Conservation (phyloP, 306 rosid genomes). For the Mucuna pruriens region DNA sequence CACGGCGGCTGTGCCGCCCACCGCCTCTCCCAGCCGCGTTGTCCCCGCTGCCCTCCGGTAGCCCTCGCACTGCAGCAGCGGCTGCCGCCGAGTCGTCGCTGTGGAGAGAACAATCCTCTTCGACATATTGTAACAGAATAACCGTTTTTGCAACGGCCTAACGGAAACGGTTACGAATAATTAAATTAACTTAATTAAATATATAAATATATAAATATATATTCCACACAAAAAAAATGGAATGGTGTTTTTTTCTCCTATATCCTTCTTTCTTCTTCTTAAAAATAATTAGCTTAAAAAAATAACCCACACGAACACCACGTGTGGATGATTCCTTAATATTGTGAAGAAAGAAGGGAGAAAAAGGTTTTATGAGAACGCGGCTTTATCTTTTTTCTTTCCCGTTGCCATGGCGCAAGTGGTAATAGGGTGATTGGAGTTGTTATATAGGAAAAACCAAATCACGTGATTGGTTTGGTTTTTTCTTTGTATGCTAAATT, state of each 20-base stretch:
- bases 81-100: constrained; percentile 36
- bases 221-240: not conserved
- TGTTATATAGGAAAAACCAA: not conserved
- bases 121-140: not conserved
- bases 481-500: not conserved
- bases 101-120: not conserved
- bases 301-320: not conserved
- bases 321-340: not conserved
- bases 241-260: not conserved
- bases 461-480: not conserved
- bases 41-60: constrained; percentile 5
- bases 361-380: not conserved
- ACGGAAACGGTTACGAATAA: not conserved
- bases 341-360: not conserved
- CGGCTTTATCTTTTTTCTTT: not conserved
- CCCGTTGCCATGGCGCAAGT: not conserved
- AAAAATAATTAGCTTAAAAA: not conserved
- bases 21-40: constrained; percentile 63
- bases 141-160: not conserved
- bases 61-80: constrained; percentile 25
- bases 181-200: no score
- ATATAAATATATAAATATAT: no score
- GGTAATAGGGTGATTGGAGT: not conserved
- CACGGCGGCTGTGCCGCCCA: constrained; percentile 77
- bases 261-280: not conserved